Conservation (phyloP, 306 rosid species). For the Leucaena leucocephala region DNA sequence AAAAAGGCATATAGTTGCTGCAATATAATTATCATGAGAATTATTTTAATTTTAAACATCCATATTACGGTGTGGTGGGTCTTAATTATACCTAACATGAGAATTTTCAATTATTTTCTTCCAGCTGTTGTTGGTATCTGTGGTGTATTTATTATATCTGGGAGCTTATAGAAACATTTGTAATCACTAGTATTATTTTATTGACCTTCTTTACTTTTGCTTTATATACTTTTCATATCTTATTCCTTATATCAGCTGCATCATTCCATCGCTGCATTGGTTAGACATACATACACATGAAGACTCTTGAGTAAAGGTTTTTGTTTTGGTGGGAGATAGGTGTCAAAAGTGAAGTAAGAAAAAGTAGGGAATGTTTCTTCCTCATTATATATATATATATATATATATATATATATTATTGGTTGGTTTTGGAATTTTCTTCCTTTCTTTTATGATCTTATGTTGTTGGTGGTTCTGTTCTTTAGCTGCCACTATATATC, state of each 20-base stretch:
- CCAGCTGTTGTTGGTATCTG: not conserved
- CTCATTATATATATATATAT: not conserved
- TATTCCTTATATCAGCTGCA: slow-evolving; percentile 1
- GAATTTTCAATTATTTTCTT: slow-evolving; percentile 30
- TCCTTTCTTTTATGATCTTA: not conserved
- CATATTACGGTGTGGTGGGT: slow-evolving; percentile 40
- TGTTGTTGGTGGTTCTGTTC: not conserved
- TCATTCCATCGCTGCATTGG: slow-evolving; percentile 12
- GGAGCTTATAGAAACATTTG: not conserved
- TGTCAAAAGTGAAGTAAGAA: slow-evolving; percentile 3
- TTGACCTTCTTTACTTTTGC: not conserved
- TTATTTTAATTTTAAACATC: slow-evolving; percentile 36
- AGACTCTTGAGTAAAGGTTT: slow-evolving; percentile 1
- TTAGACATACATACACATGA: slow-evolving; percentile 12
- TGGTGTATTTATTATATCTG: not conserved
- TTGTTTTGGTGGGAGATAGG: slow-evolving; percentile 11
- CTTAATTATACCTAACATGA: slow-evolving; percentile 31
- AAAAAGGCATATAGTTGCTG: not conserved
- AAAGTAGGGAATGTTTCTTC: slow-evolving; percentile 16
- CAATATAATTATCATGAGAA: not conserved
- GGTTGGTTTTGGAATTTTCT: not conserved
- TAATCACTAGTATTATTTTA: not conserved
- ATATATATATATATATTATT: not conserved
- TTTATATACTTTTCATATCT: not conserved
- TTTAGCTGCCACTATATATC: not conserved